These are phyloP conservation scores for Aspergillus sp. DNA, from an alignment of 2,329 filamentous ascomycete genomes.

Conservation along the genomic window DNA sequence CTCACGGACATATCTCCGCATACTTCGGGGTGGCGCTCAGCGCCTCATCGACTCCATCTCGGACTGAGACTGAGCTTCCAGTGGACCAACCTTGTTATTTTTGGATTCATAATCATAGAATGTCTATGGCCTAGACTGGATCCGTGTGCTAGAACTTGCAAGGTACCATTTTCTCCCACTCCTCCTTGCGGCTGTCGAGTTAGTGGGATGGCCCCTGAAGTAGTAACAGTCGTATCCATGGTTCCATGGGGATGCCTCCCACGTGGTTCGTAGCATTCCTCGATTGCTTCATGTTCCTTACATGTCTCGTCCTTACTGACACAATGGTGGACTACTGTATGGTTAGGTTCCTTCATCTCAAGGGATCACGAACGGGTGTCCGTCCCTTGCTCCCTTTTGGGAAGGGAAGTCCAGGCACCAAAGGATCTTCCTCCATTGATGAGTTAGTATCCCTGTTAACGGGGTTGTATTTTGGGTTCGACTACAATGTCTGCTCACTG, in stretches of 20 bases:
- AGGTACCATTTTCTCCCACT: background rate
- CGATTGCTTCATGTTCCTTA: background rate
- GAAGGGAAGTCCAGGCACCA: background rate
- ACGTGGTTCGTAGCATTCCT: constrained; percentile 1
- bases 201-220: background rate
- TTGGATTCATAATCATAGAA: background rate
- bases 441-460: background rate
- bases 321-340: background rate
- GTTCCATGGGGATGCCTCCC: background rate
- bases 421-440: background rate
- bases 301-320: background rate
- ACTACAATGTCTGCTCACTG: too few relatives aligned
- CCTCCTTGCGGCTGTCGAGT: background rate
- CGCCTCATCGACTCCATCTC: background rate
- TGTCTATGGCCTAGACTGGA: background rate
- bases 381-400: background rate
- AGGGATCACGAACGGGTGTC: background rate
- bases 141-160: background rate
- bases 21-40: background rate
- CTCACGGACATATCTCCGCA: background rate
- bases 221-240: background rate
- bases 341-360: background rate
- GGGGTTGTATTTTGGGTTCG: background rate
- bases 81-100: background rate
- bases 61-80: background rate